These are phyloP conservation scores for Agrostemma githago DNA, from an alignment of 148 eudicot genomes.

Conservation along the genomic window DNA sequence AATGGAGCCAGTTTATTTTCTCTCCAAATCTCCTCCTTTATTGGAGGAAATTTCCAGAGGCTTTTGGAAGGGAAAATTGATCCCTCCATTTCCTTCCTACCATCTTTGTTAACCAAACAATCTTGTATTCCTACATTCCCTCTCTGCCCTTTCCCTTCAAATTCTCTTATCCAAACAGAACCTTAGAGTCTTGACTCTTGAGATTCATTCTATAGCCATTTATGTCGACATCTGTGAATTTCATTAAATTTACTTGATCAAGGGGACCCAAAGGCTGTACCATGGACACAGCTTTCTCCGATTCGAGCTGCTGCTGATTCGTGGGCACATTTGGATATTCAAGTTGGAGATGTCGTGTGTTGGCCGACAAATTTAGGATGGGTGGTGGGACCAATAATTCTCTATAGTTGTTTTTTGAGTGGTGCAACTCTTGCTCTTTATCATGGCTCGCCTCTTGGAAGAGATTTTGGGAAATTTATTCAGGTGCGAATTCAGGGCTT, in stretches of 20 bases:
- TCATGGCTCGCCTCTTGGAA: conserved; percentile 91
- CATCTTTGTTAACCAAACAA: too few relatives aligned
- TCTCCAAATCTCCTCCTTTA: too few relatives aligned
- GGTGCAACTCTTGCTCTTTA: conserved; percentile 92
- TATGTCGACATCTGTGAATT: background rate
- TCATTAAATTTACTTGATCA: conserved; percentile 14
- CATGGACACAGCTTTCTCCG: conserved; percentile 93
- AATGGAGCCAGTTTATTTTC: too few relatives aligned
- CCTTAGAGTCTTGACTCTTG: background rate
- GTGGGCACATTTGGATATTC: conserved; percentile 69
- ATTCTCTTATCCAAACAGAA: too few relatives aligned
- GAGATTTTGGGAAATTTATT: conserved; percentile 82
- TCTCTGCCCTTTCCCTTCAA: too few relatives aligned
- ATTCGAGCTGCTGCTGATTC: conserved; percentile 72
- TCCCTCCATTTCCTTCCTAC: too few relatives aligned
- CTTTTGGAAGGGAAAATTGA: too few relatives aligned
- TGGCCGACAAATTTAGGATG: conserved; percentile 99
- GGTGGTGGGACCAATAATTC: conserved; percentile 85
- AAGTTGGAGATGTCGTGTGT: conserved; percentile 62
- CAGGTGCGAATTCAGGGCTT: conserved; percentile 45
- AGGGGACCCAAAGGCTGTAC: conserved; percentile 98
- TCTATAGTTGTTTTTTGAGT: conserved; percentile 62
- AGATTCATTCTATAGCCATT: background rate
- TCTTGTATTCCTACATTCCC: too few relatives aligned
- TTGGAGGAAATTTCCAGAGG: too few relatives aligned